Percentiles rank a stretch among this genome's conserved stretches.
phyloP scores from a whole-genome alignment of 139 green algal genomes.

The Penium margaritaceum region DNA sequence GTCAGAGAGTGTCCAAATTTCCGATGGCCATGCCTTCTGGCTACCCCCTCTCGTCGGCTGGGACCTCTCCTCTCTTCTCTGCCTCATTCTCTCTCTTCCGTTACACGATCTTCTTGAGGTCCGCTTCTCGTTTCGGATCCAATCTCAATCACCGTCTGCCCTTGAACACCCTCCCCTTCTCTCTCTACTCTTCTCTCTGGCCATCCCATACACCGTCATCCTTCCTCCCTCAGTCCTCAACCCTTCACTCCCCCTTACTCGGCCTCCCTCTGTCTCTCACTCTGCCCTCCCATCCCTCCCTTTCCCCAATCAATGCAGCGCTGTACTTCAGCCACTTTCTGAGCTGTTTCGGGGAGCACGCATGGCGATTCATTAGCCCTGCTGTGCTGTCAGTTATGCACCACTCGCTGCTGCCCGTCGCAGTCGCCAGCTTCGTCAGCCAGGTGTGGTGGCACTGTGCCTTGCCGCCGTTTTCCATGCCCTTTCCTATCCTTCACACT shows the following conservation, averaged over 20 bases:
- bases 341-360: conserved; percentile 24
- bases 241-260: not conserved
- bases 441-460: conserved; percentile 10
- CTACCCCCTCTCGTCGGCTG: too few species aligned
- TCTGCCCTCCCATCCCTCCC: not conserved
- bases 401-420: conserved; percentile 30
- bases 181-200: not conserved
- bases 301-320: too few species aligned
- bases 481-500: too few species aligned
- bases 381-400: conserved; percentile 23
- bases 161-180: too few species aligned
- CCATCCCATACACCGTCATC: not conserved
- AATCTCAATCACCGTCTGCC: too few species aligned
- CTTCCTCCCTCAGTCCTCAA: not conserved
- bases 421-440: conserved; percentile 34
- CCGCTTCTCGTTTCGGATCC: too few species aligned
- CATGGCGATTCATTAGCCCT: conserved; percentile 25
- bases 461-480: too few species aligned
- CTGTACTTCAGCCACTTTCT: conserved; percentile 22
- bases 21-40: too few species aligned
- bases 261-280: not conserved
- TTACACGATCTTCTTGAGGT: not conserved
- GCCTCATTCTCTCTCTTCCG: not conserved
- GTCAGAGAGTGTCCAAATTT: too few species aligned
- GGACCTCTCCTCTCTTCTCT: too few species aligned